Percentiles rank a stretch among this genome's conserved stretches.
phyloP scores from a whole-genome alignment of 441 rosid genomes.

The Adansonia madagascariensis region DNA sequence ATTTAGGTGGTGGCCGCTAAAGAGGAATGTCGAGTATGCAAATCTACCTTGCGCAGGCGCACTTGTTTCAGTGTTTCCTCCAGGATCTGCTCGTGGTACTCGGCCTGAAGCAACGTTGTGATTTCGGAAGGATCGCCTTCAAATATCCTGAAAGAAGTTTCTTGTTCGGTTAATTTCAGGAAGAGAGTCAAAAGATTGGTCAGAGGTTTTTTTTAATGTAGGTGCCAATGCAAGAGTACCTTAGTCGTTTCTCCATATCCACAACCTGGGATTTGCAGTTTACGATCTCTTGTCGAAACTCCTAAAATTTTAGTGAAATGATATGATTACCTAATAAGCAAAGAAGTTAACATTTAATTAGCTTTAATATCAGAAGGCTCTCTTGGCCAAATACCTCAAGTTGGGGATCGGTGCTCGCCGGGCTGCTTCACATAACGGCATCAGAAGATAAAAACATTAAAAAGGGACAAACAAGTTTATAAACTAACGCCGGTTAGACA shows the following conservation, averaged over 20 bases:
- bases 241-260: slow-evolving; percentile 44
- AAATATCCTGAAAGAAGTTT: slow-evolving; percentile 35
- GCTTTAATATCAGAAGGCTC: background rate
- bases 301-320: slow-evolving; percentile 29
- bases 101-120: slow-evolving; percentile 39
- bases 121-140: slow-evolving; percentile 43
- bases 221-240: slow-evolving; percentile 27
- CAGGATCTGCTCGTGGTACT: slow-evolving; percentile 44
- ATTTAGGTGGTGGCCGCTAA: background rate
- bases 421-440: slow-evolving; percentile 22
- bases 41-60: slow-evolving; percentile 39
- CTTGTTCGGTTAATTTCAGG: background rate
- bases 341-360: background rate
- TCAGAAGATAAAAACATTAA: background rate
- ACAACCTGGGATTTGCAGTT: slow-evolving; percentile 35
- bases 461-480: background rate
- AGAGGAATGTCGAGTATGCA: background rate
- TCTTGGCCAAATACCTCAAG: slow-evolving; percentile 34
- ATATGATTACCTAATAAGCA: background rate
- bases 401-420: slow-evolving; percentile 31
- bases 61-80: slow-evolving; percentile 38
- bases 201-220: background rate
- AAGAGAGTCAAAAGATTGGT: too few relatives aligned
- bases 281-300: slow-evolving; percentile 37
- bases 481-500: background rate